Conservation (phyloP, 1,139 yeast genomes). For the Pichia sp. region DNA sequence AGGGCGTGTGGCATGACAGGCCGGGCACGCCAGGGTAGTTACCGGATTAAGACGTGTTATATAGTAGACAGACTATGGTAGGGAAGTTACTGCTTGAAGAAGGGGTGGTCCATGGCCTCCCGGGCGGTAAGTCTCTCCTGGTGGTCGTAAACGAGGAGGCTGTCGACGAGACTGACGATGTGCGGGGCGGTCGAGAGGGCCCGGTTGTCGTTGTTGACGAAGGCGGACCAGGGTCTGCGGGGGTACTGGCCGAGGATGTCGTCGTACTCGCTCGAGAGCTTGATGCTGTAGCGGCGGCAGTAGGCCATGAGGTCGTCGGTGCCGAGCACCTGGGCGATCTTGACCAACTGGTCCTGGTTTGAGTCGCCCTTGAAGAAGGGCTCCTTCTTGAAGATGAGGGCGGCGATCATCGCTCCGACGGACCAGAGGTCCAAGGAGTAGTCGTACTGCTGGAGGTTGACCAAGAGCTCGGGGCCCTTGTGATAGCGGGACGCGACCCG, state of each 20-base stretch:
- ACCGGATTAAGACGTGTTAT: background rate
- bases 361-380: slow-evolving; percentile 97
- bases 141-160: slow-evolving; percentile 84
- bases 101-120: slow-evolving; percentile 83
- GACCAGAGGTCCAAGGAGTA: slow-evolving; percentile 97
- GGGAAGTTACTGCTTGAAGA: slow-evolving; percentile 19
- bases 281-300: slow-evolving; percentile 69
- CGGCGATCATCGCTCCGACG: slow-evolving; percentile 96
- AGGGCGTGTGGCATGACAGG: background rate
- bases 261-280: slow-evolving; percentile 76
- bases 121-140: slow-evolving; percentile 90
- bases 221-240: slow-evolving; percentile 84
- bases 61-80: background rate
- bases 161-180: slow-evolving; percentile 78
- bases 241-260: slow-evolving; percentile 56
- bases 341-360: slow-evolving; percentile 92
- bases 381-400: slow-evolving; percentile 91
- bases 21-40: too few species aligned
- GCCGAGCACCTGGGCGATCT: slow-evolving; percentile 90
- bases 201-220: slow-evolving; percentile 69
- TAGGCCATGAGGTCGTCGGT: slow-evolving; percentile 77
- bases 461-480: slow-evolving; percentile 94
- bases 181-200: slow-evolving; percentile 61
- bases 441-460: slow-evolving; percentile 91
- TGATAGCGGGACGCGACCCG: slow-evolving; percentile 97